Percentiles rank a stretch among this genome's conserved stretches.
phyloP scores from a whole-genome alignment of 1,139 yeast genomes.

The Protomyces macrosporus region DNA sequence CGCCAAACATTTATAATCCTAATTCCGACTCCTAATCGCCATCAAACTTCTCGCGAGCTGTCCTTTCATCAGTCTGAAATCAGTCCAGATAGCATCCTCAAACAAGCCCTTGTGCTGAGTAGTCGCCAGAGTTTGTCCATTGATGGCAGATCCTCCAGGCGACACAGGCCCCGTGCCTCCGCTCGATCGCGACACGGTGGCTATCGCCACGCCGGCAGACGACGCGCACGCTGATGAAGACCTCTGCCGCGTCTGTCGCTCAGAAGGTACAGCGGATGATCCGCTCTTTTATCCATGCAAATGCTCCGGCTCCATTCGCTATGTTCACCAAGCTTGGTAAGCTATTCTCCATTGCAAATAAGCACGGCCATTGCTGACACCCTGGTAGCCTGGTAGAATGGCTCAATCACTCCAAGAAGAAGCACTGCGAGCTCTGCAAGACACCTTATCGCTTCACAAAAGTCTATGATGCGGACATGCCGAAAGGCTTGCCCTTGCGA shows the following conservation, averaged over 20 bases:
- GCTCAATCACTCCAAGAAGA: slow-evolving; percentile 62
- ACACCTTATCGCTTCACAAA: slow-evolving; percentile 68
- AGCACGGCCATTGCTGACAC: background rate
- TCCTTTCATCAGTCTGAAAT: too few species aligned
- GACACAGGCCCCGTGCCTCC: too few species aligned
- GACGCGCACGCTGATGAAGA: slow-evolving; percentile 39
- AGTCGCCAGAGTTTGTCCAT: too few species aligned
- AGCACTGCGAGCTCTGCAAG: slow-evolving; percentile 85
- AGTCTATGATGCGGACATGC: slow-evolving; percentile 27
- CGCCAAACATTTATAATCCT: too few species aligned
- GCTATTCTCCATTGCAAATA: slow-evolving; percentile 21
- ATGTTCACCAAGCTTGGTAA: slow-evolving; percentile 82
- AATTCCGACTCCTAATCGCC: too few species aligned
- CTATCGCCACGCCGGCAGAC: background rate
- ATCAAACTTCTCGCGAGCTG: too few species aligned
- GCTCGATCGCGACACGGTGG: too few species aligned
- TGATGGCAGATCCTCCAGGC: too few species aligned
- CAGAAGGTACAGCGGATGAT: slow-evolving; percentile 72
- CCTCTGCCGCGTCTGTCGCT: slow-evolving; percentile 87
- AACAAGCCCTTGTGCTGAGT: too few species aligned
- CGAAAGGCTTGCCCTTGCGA: slow-evolving; percentile 12
- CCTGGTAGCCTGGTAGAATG: slow-evolving; percentile 61
- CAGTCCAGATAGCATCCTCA: too few species aligned
- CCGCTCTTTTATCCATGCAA: slow-evolving; percentile 89
- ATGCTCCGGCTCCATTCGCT: slow-evolving; percentile 89